Base-by-base conservation (phyloP, 495 filamentous ascomycete genomes). In the Cercophora scortea region DNA sequence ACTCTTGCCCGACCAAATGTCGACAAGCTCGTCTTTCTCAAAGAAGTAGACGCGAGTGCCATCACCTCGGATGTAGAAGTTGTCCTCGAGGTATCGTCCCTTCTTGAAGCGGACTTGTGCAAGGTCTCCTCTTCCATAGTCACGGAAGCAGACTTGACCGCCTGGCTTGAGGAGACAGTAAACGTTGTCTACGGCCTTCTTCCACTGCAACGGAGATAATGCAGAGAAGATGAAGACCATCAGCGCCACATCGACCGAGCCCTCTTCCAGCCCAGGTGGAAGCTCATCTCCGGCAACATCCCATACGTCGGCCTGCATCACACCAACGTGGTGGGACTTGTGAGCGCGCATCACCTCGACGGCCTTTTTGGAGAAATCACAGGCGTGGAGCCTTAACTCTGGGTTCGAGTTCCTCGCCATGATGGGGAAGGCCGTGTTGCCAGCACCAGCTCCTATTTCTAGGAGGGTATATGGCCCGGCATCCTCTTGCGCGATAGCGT, bases 11-110 rank as follows among this genome's bases (percentile, higher is more conserved):
- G 76, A 70, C 87, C 92, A 98, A 50, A 96, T 91, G 36, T 80
- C 62, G 35, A 77, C 74, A 55, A 98, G 69, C 67, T 98, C 85
- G 19, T 90, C 84, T 65, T 82, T 76, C 34, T 95, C 90, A 61
- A 98, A 97, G 68, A 98, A 98, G 67, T 96, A 98, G 7, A 98
- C 93, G 18, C 93, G 82, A 8, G 93, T 98, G 4, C 93, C 93
- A 63, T 98, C 93, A 5, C 93, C 93, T 11, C 93, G 76, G 35
- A 96, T 84, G 68, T 98, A 98, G 58, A 97, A 98, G 63, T 96
- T 97, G 73, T 96, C 93, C 47, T 86, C 86, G 65, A 98, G 73
- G 61, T 89, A 96, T 46, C 93, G 78, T 12, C 87, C 87, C 68
- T 93, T 95, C 76, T 89, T 95, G 73, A 98, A 96, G 47, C 93